Conservation (phyloP, 73 alveolate species). For the Durusdinium trenchii region DNA sequence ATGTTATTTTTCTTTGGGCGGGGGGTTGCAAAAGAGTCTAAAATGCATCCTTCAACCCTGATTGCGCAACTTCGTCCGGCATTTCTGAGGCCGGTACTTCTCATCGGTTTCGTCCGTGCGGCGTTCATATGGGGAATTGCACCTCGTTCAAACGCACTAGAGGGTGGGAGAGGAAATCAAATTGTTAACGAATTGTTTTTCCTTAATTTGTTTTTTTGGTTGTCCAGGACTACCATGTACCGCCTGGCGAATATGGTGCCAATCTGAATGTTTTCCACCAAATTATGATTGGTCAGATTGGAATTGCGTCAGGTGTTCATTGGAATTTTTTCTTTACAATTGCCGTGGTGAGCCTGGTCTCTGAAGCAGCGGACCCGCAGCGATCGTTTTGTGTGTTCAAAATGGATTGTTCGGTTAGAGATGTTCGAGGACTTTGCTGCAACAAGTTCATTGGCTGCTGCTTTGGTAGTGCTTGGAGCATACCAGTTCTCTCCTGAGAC, state of each 20-base stretch:
- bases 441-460: not conserved
- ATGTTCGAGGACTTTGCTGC: constrained; percentile 17
- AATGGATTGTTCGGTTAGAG: not conserved
- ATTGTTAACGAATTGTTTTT: no score
- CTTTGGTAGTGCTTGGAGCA: not conserved
- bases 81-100: constrained; percentile 33
- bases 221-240: constrained; percentile 74
- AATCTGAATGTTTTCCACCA: not conserved
- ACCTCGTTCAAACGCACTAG: not conserved
- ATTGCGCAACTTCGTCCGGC: no score
- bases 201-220: not conserved
- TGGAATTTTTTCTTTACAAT: constrained; percentile 85
- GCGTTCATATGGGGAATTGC: constrained; percentile 58
- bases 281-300: no score
- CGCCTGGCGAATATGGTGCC: constrained; percentile 43
- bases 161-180: not conserved
- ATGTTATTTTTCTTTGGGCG: no score
- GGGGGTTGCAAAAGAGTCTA: no score
- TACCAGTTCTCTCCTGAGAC: constrained; percentile 14
- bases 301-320: constrained; percentile 12
- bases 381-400: not conserved
- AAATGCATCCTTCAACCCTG: no score
- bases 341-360: constrained; percentile 34
- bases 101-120: constrained; percentile 21
- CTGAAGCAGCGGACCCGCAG: not conserved